Conservation (phyloP, 768 basidiomycete species). For the Calocera cornea region DNA sequence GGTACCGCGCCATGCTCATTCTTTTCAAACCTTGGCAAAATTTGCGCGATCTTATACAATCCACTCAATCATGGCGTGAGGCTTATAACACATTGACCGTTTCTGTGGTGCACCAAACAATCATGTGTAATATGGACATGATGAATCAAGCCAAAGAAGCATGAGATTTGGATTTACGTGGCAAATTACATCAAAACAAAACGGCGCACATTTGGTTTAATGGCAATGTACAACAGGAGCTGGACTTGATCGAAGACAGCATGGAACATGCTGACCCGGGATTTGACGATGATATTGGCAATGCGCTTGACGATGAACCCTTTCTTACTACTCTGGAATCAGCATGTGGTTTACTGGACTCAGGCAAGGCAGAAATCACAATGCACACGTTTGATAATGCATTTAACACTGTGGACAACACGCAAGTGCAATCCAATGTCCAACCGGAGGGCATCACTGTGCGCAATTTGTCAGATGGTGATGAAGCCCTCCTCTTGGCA, state of each 20-base stretch:
- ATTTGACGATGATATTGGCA: no score
- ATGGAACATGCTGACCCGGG: no score
- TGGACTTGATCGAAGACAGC: no score
- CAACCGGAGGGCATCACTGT: no score
- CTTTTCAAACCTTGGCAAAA: constrained; percentile 33
- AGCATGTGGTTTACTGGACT: no score
- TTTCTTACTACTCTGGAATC: not conserved
- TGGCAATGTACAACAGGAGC: not conserved
- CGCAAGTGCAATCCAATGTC: not conserved
- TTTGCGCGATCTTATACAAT: constrained; percentile 21
- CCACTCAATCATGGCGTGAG: no score
- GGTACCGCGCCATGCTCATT: constrained; percentile 30
- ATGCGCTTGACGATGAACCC: no score
- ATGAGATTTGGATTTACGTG: constrained; percentile 22
- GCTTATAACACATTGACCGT: no score
- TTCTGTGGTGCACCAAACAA: not conserved
- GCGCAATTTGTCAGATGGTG: not conserved
- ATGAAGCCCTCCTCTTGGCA: not conserved
- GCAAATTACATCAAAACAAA: not conserved
- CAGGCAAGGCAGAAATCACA: not conserved
- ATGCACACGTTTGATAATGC: not conserved
- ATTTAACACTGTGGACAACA: not conserved
- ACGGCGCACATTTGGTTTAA: not conserved
- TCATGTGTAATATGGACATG: constrained; percentile 32
- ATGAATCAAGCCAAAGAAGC: constrained; percentile 31